These are phyloP conservation scores for Suillus bovinus DNA, from an alignment of 768 basidiomycete species.

Conservation along the genomic window DNA sequence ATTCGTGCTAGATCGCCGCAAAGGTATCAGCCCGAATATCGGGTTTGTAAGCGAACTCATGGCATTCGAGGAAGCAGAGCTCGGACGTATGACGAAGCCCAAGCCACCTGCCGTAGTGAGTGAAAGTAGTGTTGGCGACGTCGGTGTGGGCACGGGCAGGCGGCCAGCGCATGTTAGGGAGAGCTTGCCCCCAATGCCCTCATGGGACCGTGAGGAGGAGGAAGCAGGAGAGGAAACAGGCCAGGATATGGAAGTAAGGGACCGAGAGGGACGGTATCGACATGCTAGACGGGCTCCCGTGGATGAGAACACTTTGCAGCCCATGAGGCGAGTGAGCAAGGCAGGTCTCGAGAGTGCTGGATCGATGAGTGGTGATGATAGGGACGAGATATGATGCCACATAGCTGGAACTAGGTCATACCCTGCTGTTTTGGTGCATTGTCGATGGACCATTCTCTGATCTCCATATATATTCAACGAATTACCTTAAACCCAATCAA, in stretches of 20 bases:
- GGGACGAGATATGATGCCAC: background rate
- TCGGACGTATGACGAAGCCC: constrained; percentile 48
- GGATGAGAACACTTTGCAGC: constrained; percentile 85
- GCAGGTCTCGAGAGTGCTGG: constrained; percentile 83
- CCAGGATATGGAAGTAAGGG: constrained; percentile 89
- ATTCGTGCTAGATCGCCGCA: constrained; percentile 89
- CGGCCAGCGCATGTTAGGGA: constrained; percentile 71
- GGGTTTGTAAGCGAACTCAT: constrained; percentile 97
- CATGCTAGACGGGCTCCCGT: constrained; percentile 88
- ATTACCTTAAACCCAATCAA: background rate
- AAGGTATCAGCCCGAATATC: constrained; percentile 95
- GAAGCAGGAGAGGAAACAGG: constrained; percentile 46
- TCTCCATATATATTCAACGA: background rate
- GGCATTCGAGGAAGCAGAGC: constrained; percentile 94
- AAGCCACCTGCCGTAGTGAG: background rate
- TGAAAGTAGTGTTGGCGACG: constrained; percentile 20
- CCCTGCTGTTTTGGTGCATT: background rate
- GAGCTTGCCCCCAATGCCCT: constrained; percentile 49
- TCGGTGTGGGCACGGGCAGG: constrained; percentile 31
- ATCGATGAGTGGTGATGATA: background rate
- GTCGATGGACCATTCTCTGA: background rate
- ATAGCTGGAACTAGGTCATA: background rate
- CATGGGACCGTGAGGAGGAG: constrained; percentile 22
- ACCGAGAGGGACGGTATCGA: constrained; percentile 80
- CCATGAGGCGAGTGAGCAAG: constrained; percentile 88